Conservation (phyloP, 768 basidiomycete species). For the Mrakia gelida region DNA sequence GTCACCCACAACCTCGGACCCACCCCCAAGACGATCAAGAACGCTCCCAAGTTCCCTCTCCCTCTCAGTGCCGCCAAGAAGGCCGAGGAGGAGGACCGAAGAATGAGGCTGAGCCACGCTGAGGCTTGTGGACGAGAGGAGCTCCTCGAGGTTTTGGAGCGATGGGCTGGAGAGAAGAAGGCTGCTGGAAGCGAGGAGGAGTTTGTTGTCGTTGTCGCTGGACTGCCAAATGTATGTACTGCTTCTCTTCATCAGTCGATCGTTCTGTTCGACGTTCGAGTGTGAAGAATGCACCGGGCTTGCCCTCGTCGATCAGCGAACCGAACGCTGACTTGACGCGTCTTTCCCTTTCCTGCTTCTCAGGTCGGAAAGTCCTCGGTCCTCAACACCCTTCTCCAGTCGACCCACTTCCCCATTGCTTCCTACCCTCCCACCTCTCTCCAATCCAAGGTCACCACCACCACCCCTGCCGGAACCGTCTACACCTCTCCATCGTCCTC, state of each 20-base stretch:
- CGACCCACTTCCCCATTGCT: conserved; percentile 52
- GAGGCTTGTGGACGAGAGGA: conserved; percentile 63
- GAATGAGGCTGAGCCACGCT: conserved; percentile 48
- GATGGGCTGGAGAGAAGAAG: conserved; percentile 52
- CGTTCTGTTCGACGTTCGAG: background rate
- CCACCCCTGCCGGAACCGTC: conserved; percentile 47
- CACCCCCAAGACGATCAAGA: conserved; percentile 37
- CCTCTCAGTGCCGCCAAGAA: conserved; percentile 25
- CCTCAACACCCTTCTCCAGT: conserved; percentile 66
- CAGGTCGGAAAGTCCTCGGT: conserved; percentile 80
- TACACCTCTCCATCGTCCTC: conserved; percentile 44
- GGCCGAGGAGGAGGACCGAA: conserved; percentile 50
- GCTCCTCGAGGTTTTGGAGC: conserved; percentile 52
- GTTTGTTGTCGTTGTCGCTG: conserved; percentile 70
- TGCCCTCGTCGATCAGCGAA: too few species aligned
- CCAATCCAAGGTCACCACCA: conserved; percentile 67
- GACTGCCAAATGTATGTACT: conserved; percentile 68
- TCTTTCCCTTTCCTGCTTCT: conserved; percentile 22
- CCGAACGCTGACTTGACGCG: background rate
- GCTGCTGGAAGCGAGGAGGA: conserved; percentile 50
- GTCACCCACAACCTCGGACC: conserved; percentile 34
- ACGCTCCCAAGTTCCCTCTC: conserved; percentile 58
- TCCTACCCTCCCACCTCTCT: conserved; percentile 47
- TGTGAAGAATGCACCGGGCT: too few species aligned
- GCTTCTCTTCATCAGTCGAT: background rate